Base-by-base conservation (phyloP, 2,329 filamentous ascomycete species). In the Orbilia javanica region DNA sequence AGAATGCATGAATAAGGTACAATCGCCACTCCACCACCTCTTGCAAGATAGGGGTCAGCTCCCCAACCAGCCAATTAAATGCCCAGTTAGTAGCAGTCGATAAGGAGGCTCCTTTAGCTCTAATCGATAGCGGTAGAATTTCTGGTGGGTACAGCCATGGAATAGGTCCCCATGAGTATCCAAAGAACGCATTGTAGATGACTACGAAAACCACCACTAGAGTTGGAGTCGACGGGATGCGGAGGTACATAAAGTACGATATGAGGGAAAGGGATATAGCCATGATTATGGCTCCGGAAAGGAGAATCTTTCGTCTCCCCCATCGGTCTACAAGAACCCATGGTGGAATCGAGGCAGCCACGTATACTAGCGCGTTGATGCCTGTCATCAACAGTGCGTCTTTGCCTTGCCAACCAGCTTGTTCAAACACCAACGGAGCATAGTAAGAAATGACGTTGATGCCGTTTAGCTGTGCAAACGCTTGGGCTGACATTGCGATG, bases 361-460 rank as follows among this genome's bases (percentile, higher is more conserved):
- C 88, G 84, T 98, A 99, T 1, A 93, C 94, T 80, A 95, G 91
- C 71, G 90, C 93, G 85, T 98, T 99, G 84, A 98, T 93, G 70
- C 96, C 96, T 5, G 96, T 97, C 96, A 98, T 98, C 79, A 98
- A 88, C 80, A 98, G 92, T 4, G 96, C 96, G 75, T 93, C 88
- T 81, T 95, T 93, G 29, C 95, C 96, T 69, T 89, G 86, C 96
- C 95, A 98, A n/a, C 96, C 95, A 42, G 96, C 96, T 76, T 94
- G 94, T 85, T 97, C 94, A 82, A 99, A 98, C 15, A 98, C 95
- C 70, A 96, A 90, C 0, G 96, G 96, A 0, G 96, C 80, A 83
- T 99, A 99, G 87, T 98, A 99, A 0, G 95, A 98, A 80, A 99
- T 99, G 83, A 99, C 96, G 85, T 99, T 99, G 86, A 99, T 99